phyloP scores from a whole-genome alignment of 345 rosid genomes.

The Citrus australasica region DNA sequence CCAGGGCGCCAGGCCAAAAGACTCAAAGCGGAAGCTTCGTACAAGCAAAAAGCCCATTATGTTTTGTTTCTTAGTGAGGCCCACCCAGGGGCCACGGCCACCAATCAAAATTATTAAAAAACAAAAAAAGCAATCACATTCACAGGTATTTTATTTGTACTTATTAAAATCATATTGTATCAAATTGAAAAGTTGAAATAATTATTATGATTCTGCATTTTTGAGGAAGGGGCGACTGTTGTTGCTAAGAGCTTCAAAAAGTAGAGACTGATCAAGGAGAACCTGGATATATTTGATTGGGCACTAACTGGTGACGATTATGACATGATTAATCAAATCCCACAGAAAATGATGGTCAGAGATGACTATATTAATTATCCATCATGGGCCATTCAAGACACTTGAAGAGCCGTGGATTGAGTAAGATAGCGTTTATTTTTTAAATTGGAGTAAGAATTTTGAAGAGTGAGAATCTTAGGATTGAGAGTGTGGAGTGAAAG shows the following conservation, averaged over 20 bases:
- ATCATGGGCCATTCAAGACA: slow-evolving; percentile 9
- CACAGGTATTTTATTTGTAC: too few species aligned
- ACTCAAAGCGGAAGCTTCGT: too few species aligned
- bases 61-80: not conserved
- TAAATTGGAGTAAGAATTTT: too few species aligned
- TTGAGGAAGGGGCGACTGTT: slow-evolving; percentile 2
- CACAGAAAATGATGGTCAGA: not conserved
- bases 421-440: not conserved
- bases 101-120: too few species aligned
- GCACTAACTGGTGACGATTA: not conserved
- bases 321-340: slow-evolving; percentile 8
- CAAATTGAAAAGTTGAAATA: too few species aligned
- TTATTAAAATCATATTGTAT: too few species aligned
- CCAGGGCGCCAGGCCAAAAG: not conserved
- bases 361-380: not conserved
- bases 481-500: too few species aligned
- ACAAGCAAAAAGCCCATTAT: not conserved
- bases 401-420: slow-evolving; percentile 16
- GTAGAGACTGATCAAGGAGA: slow-evolving; percentile 8
- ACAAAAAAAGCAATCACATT: too few species aligned
- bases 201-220: too few species aligned
- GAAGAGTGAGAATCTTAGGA: too few species aligned
- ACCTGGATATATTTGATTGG: slow-evolving; percentile 13
- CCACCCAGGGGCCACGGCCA: too few species aligned
- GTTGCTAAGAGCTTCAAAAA: slow-evolving; percentile 10